Base-by-base conservation (phyloP, 768 basidiomycete genomes). In the Hirschioporus abietinus region DNA sequence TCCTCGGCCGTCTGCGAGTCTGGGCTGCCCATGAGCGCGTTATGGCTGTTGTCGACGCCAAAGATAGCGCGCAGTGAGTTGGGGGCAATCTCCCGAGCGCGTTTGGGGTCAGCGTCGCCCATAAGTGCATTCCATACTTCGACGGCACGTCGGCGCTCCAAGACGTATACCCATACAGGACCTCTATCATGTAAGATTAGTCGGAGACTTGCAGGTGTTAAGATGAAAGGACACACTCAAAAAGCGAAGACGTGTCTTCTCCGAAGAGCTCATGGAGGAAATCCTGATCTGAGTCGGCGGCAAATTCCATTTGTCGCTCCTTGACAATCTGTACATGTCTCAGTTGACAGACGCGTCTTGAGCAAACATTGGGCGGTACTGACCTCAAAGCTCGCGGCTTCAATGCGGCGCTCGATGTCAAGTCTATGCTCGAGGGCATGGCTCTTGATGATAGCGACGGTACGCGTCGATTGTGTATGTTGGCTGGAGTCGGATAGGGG, bases 161-260 rank as follows among this genome's bases (percentile, higher is more conserved):
- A 88, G 52, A 95, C 89, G 75, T 93, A 95, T 24, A 95, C 91
- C 90, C 93, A 93, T n/a, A 93, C 90, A 23, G 92, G 89, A 66
- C 91, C 91, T 68, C 92, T 93, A 68, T 63, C 35, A 35, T 20
- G 36, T 25, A 34, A 18, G 62, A 58, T 20, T n/a, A 25, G 9
- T 24, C 2, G 25, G 34, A 25, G 26, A 9, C 27, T 24, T 24
- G 3, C 6, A 34, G 26, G 18, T 35, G 20, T 6, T 7, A 30
- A 65, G 62, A n/a, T 35, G 63, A 67, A 34, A 15, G 58, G 59
- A 86, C 90, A 82, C 75, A 93, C 93, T 93, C 91, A 66, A 84
- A 85, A 67, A 95, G 83, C 62, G 86, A 89, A 35, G 82, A 80
- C 8, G 89, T 86, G 69, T 93, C 91, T 62, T 90, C 84, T 18